Conservation (phyloP, 768 basidiomycete genomes). For the Hygrophoropsis aurantiaca region DNA sequence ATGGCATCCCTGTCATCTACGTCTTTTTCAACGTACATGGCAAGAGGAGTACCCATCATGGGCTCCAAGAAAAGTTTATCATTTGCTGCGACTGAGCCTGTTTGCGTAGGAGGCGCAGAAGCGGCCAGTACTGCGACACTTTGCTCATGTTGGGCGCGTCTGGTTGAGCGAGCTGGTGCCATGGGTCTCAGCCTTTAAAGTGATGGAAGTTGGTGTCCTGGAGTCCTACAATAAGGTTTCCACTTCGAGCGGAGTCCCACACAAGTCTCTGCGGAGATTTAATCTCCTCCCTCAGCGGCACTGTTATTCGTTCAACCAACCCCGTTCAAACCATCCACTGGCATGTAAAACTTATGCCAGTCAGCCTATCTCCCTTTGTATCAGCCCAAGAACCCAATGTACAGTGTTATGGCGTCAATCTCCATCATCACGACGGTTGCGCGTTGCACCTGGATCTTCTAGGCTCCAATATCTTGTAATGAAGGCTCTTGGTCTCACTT, state of each 20-base stretch:
- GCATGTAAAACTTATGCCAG: too few relatives aligned
- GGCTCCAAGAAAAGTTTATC: slow-evolving; percentile 74
- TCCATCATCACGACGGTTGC: too few relatives aligned
- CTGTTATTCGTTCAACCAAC: too few relatives aligned
- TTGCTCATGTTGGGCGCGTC: slow-evolving; percentile 46
- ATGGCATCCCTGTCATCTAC: slow-evolving; percentile 68
- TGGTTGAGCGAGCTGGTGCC: slow-evolving; percentile 72
- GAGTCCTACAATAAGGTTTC: slow-evolving; percentile 9
- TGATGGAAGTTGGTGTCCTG: slow-evolving; percentile 14
- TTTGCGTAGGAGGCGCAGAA: slow-evolving; percentile 24
- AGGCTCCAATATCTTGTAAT: too few relatives aligned
- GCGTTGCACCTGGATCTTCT: too few relatives aligned
- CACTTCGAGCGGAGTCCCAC: slow-evolving; percentile 14
- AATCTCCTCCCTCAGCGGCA: background rate
- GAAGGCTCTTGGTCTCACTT: too few relatives aligned
- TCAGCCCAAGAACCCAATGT: too few relatives aligned
- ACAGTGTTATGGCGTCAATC: too few relatives aligned
- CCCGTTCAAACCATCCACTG: too few relatives aligned
- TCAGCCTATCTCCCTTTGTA: too few relatives aligned
- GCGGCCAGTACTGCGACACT: slow-evolving; percentile 26
- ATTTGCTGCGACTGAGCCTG: slow-evolving; percentile 10
- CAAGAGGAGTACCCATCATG: slow-evolving; percentile 74
- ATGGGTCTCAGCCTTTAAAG: slow-evolving; percentile 60
- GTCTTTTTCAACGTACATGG: slow-evolving; percentile 79
- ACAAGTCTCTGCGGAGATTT: slow-evolving; percentile 10